Percentiles rank a stretch among this genome's conserved stretches.
Evolutionary conservation across 139 green algal genomes (phyloP).

Genomic region (Chloropicon primus): DNA sequence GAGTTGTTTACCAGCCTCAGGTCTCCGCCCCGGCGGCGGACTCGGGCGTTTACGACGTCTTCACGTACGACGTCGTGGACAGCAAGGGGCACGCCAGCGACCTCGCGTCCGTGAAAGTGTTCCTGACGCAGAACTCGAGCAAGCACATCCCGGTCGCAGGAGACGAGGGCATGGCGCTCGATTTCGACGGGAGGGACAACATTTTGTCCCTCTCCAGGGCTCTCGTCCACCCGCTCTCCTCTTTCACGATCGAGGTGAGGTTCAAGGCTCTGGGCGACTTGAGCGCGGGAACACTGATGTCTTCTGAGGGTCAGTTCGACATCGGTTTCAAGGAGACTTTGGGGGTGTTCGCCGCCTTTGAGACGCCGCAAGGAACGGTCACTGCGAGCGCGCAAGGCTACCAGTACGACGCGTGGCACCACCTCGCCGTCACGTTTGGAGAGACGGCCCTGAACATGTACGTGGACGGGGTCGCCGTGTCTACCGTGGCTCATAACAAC

Average conservation of each 20-base stretch:
- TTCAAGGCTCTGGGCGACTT: slow-evolving; percentile 4
- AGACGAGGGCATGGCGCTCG: neutral
- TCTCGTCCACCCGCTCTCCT: neutral
- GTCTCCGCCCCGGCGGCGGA: neutral
- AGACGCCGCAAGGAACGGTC: no score
- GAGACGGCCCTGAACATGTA: neutral
- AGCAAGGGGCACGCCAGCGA: neutral
- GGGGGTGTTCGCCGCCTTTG: neutral
- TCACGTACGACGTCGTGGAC: neutral
- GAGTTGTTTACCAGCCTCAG: slow-evolving; percentile 12
- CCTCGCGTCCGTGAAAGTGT: slow-evolving; percentile 4
- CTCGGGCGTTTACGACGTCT: neutral
- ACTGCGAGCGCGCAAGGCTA: neutral
- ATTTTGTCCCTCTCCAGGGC: slow-evolving; percentile 7
- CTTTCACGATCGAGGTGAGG: slow-evolving; percentile 4
- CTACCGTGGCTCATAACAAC: neutral
- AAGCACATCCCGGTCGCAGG: slow-evolving; percentile 11
- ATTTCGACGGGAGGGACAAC: slow-evolving; percentile 14
- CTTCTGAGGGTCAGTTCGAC: neutral
- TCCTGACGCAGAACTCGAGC: slow-evolving; percentile 1
- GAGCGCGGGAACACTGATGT: neutral
- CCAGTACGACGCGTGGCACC: slow-evolving; percentile 3
- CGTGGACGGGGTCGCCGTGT: slow-evolving; percentile 7
- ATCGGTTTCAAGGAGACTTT: neutral
- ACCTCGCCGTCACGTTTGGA: slow-evolving; percentile 5